Percentiles rank a stretch among this genome's conserved stretches.
Evolutionary conservation across 352 stramenopile genomes (phyloP).

Genomic region (Detonula confervacea): DNA sequence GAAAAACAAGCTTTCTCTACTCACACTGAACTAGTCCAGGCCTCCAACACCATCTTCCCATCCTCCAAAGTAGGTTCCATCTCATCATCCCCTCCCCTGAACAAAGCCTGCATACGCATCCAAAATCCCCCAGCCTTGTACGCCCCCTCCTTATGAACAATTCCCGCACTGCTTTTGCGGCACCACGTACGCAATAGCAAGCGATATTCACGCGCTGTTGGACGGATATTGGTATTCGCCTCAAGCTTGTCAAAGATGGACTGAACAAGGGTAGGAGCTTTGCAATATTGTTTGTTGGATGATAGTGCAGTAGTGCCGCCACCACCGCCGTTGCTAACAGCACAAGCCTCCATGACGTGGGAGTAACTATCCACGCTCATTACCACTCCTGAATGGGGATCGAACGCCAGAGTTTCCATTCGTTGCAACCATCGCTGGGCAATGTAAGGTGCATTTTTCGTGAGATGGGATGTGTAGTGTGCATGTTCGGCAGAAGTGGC

Average conservation of each 20-base stretch:
- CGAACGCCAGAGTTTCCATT: conserved; percentile 56
- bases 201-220: conserved; percentile 59
- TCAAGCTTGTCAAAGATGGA: conserved; percentile 55
- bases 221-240: conserved; percentile 33
- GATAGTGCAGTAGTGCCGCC: conserved; percentile 34
- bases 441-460: conserved; percentile 69
- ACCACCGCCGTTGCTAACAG: conserved; percentile 53
- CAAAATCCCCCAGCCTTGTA: conserved; percentile 78
- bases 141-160: conserved; percentile 59
- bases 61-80: conserved; percentile 78
- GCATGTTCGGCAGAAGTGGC: conserved; percentile 24
- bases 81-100: conserved; percentile 50
- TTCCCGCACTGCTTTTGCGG: conserved; percentile 40
- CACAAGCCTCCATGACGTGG: conserved; percentile 71
- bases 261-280: conserved; percentile 33
- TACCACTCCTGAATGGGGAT: conserved; percentile 21
- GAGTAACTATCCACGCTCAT: conserved; percentile 63
- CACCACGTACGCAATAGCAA: conserved; percentile 74
- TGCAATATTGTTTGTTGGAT: conserved; percentile 47
- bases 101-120: conserved; percentile 69
- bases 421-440: conserved; percentile 66
- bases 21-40: conserved; percentile 71
- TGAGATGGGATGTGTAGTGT: conserved; percentile 38
- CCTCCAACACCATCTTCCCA: conserved; percentile 73
- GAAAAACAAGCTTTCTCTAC: too few species aligned